phyloP scores from a whole-genome alignment of 805 yeast species.

The Candida yuanshanica region DNA sequence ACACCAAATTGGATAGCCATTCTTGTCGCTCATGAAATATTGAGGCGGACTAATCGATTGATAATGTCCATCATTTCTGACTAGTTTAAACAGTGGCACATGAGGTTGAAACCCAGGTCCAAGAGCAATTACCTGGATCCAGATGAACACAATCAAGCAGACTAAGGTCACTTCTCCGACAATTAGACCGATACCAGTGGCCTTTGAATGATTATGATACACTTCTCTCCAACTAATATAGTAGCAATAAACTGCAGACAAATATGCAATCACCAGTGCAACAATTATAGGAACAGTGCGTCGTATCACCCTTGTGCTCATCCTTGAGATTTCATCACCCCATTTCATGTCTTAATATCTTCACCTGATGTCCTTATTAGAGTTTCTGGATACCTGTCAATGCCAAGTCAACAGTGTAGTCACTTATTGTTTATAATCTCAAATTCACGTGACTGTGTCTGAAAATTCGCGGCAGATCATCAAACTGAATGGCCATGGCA shows the following conservation, averaged over 20 bases:
- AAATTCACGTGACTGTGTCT: too few species aligned
- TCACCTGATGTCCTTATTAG: too few species aligned
- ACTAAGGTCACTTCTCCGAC: constrained; percentile 26
- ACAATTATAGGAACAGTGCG: not conserved
- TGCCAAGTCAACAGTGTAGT: too few species aligned
- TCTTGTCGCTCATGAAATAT: constrained; percentile 58
- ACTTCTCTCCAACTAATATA: constrained; percentile 27
- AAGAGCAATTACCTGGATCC: constrained; percentile 38
- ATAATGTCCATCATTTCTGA: constrained; percentile 18
- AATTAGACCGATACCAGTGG: constrained; percentile 29
- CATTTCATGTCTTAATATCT: too few species aligned
- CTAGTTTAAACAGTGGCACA: constrained; percentile 31
- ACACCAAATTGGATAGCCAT: constrained; percentile 79
- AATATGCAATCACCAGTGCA: constrained; percentile 9
- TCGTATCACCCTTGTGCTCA: not conserved
- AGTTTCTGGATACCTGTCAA: too few species aligned
- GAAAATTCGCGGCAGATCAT: too few species aligned
- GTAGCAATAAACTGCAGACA: constrained; percentile 22
- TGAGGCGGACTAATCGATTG: constrained; percentile 42
- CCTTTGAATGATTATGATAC: constrained; percentile 18
- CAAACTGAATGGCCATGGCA: too few species aligned
- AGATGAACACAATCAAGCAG: constrained; percentile 27
- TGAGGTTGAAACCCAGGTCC: constrained; percentile 56
- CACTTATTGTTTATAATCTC: too few species aligned
- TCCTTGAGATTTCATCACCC: too few species aligned